Conservation (phyloP, 1,139 yeast genomes). For the Yamadazyma dendronema region DNA sequence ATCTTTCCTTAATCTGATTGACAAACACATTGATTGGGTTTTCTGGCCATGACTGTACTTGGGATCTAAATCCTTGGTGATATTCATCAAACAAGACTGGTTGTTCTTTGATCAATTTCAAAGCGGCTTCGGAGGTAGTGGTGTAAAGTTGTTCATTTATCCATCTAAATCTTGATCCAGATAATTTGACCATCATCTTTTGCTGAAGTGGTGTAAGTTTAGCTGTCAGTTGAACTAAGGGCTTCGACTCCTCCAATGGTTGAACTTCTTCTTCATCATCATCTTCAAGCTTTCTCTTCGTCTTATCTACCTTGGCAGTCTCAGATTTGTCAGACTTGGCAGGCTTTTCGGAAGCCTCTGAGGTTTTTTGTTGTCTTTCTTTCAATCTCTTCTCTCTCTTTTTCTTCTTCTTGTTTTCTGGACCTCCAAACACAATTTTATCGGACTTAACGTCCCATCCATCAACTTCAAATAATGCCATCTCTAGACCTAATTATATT, state of each 20-base stretch:
- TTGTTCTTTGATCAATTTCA: constrained; percentile 68
- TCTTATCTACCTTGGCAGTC: constrained; percentile 7
- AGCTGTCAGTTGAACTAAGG: constrained; percentile 22
- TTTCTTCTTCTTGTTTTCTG: constrained; percentile 31
- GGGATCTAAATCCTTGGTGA: constrained; percentile 92
- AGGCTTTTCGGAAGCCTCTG: constrained; percentile 3
- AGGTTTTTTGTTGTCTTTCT: constrained; percentile 10
- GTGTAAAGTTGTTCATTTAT: constrained; percentile 94
- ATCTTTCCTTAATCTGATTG: constrained; percentile 60
- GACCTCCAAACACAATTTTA: constrained; percentile 48
- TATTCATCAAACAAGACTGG: constrained; percentile 92
- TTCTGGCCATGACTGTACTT: constrained; percentile 96
- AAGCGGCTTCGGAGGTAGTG: constrained; percentile 72
- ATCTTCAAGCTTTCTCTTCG: constrained; percentile 2
- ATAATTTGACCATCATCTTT: constrained; percentile 90
- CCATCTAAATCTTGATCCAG: constrained; percentile 97
- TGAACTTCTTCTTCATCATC: constrained; percentile 8
- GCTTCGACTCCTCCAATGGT: constrained; percentile 8
- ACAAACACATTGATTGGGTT: constrained; percentile 93
- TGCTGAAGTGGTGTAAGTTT: constrained; percentile 88
- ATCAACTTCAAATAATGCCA: constrained; percentile 76
- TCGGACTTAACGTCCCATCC: constrained; percentile 74
- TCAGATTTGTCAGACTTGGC: constrained; percentile 2
- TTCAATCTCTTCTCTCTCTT: constrained; percentile 16
- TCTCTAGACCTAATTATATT: constrained; percentile 18